Evolutionary conservation across 2,329 filamentous ascomycete genomes (phyloP), one percentile per base, ranked within the genome.

Genomic region (Immersiporthe knoxdaviesiana): DNA sequence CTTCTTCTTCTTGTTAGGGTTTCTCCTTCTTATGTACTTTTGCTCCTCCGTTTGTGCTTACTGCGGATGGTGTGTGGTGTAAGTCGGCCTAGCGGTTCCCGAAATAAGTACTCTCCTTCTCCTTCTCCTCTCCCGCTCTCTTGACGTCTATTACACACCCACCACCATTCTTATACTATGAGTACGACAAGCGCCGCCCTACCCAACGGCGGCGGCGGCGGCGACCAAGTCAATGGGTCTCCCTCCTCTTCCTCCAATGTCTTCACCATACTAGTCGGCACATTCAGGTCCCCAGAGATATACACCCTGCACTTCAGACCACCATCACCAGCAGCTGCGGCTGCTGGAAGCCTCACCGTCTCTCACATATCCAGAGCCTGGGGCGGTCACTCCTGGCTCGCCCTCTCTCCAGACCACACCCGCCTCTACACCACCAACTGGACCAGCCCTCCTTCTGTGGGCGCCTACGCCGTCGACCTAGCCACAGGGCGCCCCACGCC

Each of bases 301-400:
- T 71, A 71, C 44, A 69, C 63, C 2, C 60, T 71, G 6, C 47
- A 67, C 21, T 71, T 71, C 67, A 58, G 64, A 27, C 69, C 69
- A 7, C 54, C 69, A 24, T 16, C n/a, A 30, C 16, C 52, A 41
- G 37, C 64, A 2, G 21, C 39, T 4, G 6, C 35, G 7, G 3
- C 21, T 18, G 32, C 37, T 32, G 54, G 27, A 32, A 35, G 58
- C 54, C 61, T 74, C 59, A 66, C 60, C 35, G 41, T 72, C 11
- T 41, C 68, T 11, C 27, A 67, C 50, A 67, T 54, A 18, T 66
- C 67, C 65, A 35, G 68, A 7, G 68, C 72, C 32, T 61, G 64
- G 4, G 71, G 63, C 35, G 67, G 69, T 30, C 72, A 73, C 65
- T 71, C 71, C 30, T 73, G 72, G 72, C 72, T 73, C 32, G 64